Percentiles rank a stretch among this genome's conserved stretches.
Conservation (phyloP, 1,284 basidiomycete genomes). For the Trichosporon inkin region DNA sequence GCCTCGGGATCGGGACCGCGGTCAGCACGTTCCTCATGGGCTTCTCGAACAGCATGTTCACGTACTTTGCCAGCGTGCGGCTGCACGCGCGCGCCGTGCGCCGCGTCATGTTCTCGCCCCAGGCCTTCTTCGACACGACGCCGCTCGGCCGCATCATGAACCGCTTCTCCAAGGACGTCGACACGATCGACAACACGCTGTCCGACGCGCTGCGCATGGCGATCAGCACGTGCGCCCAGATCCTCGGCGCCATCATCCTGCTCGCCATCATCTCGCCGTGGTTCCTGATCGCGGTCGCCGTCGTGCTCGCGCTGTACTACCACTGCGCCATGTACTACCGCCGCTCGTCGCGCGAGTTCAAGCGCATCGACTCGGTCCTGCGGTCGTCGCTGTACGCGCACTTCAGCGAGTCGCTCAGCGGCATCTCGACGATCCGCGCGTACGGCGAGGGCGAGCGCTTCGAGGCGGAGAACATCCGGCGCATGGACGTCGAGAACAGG, state of each 20-base stretch:
- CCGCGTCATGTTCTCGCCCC: slow-evolving; percentile 67
- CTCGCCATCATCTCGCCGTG: slow-evolving; percentile 73
- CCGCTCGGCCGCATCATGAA: slow-evolving; percentile 66
- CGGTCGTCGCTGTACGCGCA: slow-evolving; percentile 68
- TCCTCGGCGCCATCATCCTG: slow-evolving; percentile 65
- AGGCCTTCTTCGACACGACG: slow-evolving; percentile 86
- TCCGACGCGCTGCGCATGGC: slow-evolving; percentile 73
- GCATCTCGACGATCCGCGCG: slow-evolving; percentile 79
- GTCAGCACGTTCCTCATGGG: slow-evolving; percentile 56
- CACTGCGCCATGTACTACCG: slow-evolving; percentile 78
- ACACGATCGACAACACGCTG: slow-evolving; percentile 69
- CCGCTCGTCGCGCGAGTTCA: slow-evolving; percentile 80
- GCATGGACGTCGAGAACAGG: slow-evolving; percentile 83
- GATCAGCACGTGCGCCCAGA: slow-evolving; percentile 36
- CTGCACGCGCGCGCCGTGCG: slow-evolving; percentile 59
- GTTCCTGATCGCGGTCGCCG: slow-evolving; percentile 71
- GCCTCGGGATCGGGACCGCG: slow-evolving; percentile 54
- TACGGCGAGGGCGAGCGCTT: slow-evolving; percentile 72
- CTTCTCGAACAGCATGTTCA: slow-evolving; percentile 52
- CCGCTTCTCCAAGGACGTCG: slow-evolving; percentile 57
- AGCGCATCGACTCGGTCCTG: slow-evolving; percentile 53
- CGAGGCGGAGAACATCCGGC: slow-evolving; percentile 65
- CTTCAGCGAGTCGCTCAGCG: slow-evolving; percentile 82
- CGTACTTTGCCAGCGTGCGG: slow-evolving; percentile 61
- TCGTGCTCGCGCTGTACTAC: slow-evolving; percentile 55